Conservation (phyloP, 352 stramenopile species). For the Phytophthora podocarpi region DNA sequence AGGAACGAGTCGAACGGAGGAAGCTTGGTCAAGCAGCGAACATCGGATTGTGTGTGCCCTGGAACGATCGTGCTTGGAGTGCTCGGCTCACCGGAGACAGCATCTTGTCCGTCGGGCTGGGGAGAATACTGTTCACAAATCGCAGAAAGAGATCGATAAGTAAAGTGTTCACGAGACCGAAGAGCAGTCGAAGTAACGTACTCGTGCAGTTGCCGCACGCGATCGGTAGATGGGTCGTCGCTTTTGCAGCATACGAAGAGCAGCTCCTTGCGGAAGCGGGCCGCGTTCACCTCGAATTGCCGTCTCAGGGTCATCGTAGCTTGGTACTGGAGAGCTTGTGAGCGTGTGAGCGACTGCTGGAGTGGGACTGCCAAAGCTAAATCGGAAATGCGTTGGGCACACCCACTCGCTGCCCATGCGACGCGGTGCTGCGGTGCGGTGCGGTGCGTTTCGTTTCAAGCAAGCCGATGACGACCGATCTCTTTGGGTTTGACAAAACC, state of each 20-base stretch:
- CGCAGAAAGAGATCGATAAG: neutral
- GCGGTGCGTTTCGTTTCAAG: neutral
- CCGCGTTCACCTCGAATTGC: constrained; percentile 21
- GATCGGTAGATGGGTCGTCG: constrained; percentile 27
- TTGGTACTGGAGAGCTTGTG: constrained; percentile 15
- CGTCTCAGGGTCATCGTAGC: constrained; percentile 24
- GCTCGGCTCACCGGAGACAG: constrained; percentile 66
- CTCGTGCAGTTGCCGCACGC: constrained; percentile 37
- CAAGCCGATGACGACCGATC: neutral
- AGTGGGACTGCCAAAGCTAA: constrained; percentile 15
- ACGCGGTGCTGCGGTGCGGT: neutral
- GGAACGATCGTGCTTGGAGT: constrained; percentile 32
- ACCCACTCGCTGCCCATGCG: neutral
- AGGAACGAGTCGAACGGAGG: constrained; percentile 6
- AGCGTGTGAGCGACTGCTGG: neutral
- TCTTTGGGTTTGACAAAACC: neutral
- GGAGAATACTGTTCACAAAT: constrained; percentile 46
- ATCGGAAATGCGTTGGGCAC: constrained; percentile 9
- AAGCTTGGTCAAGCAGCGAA: constrained; percentile 16
- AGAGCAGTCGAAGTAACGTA: constrained; percentile 15
- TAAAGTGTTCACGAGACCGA: neutral
- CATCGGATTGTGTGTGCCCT: constrained; percentile 12
- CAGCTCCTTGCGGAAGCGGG: constrained; percentile 33
- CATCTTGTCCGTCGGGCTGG: constrained; percentile 70
- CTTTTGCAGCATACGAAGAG: constrained; percentile 43